Base-by-base conservation (phyloP, 768 basidiomycete genomes). In the Chalciporus piperatus region DNA sequence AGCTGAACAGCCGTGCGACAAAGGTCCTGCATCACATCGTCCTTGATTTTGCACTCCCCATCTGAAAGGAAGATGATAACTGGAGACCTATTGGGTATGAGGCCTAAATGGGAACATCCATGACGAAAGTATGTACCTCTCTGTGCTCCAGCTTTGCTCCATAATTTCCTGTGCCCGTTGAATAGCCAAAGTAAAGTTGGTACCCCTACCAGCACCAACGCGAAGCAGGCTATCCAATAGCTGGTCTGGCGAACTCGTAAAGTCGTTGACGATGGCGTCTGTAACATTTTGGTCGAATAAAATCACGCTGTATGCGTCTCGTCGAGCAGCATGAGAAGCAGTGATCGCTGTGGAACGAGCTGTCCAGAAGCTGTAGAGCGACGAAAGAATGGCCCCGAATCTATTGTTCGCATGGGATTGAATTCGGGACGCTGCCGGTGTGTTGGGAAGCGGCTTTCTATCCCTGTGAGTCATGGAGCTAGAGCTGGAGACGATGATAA, bases 351-450 rank as follows among this genome's bases (percentile, higher is more conserved):
- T 62, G 10, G 72, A 66, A 2, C 80, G 71, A 2, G 81, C 72
- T 7, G 61, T 54, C 81, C 80, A 82, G 60, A 83, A 83, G 8
- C 65, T 65, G 50, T 78, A 65, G 5, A 82, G 59, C 0, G 80
- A 73, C 1, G 79, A 77, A 27, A 74, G 75, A 0, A 81, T 79
- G 1, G 80, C 79, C 7, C 81, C 81, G 16, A 80, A 65, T 11
- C 81, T 64, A 54, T 82, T 76, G 53, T 78, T 63, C 30, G 65
- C 66, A 1, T 48, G 51, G 3, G 53, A 58, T 3, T 54, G 41
- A 27, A 79, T 77, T 25, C 55, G 52, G 14, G 59, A 54, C 1
- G 71, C 66, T 4, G 53, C 65, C 2, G 77, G 76, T 2, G 76
- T 72, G 32, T 70, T 64, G 1, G 54, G 55, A 9, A 80, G 64